Percentiles rank a stretch among this genome's conserved stretches.
These are phyloP conservation scores for Tubosaeta sp. DNA, from an alignment of 768 basidiomycete species.

Conservation along the genomic window DNA sequence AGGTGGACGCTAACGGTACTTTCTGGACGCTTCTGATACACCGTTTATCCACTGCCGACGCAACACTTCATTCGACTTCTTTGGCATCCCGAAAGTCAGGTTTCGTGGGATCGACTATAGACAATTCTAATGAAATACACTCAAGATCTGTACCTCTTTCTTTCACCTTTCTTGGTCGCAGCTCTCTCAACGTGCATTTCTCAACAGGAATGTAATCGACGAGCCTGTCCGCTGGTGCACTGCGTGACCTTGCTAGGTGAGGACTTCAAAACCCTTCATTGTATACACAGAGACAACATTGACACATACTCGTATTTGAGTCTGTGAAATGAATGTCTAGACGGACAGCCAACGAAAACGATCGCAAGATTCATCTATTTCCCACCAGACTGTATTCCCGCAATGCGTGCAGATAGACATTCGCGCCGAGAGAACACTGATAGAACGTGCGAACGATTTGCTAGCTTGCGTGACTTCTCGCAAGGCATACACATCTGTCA, in stretches of 20 bases:
- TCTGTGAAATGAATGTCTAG: too few species aligned
- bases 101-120: neutral
- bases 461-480: too few species aligned
- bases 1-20: too few species aligned
- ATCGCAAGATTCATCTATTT: too few species aligned
- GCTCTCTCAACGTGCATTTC: neutral
- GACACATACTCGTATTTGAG: too few species aligned
- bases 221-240: too few species aligned
- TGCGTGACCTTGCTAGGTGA: neutral
- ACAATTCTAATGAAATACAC: neutral
- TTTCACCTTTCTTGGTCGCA: neutral
- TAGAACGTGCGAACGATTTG: too few species aligned
- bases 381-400: too few species aligned
- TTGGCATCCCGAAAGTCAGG: neutral
- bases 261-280: neutral
- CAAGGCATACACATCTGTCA: too few species aligned
- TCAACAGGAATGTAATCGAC: neutral
- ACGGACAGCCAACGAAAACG: too few species aligned
- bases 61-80: neutral
- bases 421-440: too few species aligned
- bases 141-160: neutral
- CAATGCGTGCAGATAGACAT: too few species aligned
- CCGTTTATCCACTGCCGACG: neutral
- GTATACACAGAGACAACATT: neutral
- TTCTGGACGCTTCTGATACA: neutral